Percentiles rank a stretch among this genome's conserved stretches.
Evolutionary conservation across 306 rosid genomes (phyloP).

Genomic region (Pterocarpus macrocarpus): DNA sequence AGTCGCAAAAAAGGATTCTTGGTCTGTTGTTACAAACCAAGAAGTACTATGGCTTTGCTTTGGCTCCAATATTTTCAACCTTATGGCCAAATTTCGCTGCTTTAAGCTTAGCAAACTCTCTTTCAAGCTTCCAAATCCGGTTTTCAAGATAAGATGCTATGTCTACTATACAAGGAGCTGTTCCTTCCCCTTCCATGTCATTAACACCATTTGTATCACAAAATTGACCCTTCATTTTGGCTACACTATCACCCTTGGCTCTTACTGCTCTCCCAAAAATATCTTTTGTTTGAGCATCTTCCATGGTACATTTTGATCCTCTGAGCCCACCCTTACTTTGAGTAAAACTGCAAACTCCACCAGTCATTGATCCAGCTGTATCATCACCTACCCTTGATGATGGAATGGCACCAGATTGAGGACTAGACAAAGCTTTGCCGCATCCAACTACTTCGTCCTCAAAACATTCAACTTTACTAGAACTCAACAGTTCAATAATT

Average conservation of each 20-base stretch:
- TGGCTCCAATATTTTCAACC: neutral
- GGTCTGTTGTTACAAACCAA: slow-evolving; percentile 8
- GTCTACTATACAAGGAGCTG: neutral
- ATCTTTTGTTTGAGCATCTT: neutral
- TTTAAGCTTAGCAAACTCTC: slow-evolving; percentile 23
- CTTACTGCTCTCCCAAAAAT: neutral
- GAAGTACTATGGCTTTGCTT: neutral
- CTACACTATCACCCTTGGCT: neutral
- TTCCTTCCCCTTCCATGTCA: neutral
- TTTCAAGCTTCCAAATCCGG: slow-evolving; percentile 34
- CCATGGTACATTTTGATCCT: neutral
- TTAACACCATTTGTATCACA: neutral
- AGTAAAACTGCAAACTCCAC: neutral
- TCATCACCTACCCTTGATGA: neutral
- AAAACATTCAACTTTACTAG: neutral
- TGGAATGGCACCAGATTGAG: slow-evolving; percentile 21
- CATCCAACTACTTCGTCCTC: slow-evolving; percentile 22
- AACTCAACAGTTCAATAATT: neutral
- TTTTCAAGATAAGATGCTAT: slow-evolving; percentile 16
- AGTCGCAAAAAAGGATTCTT: slow-evolving; percentile 5
- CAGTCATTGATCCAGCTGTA: neutral
- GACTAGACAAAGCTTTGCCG: neutral
- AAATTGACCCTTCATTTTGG: neutral
- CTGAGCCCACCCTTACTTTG: neutral
- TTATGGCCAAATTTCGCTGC: neutral